Evolutionary conservation across 805 yeast species (phyloP), one percentile per base, ranked within the genome.

Genomic region (Gaillardinia entomophila): DNA sequence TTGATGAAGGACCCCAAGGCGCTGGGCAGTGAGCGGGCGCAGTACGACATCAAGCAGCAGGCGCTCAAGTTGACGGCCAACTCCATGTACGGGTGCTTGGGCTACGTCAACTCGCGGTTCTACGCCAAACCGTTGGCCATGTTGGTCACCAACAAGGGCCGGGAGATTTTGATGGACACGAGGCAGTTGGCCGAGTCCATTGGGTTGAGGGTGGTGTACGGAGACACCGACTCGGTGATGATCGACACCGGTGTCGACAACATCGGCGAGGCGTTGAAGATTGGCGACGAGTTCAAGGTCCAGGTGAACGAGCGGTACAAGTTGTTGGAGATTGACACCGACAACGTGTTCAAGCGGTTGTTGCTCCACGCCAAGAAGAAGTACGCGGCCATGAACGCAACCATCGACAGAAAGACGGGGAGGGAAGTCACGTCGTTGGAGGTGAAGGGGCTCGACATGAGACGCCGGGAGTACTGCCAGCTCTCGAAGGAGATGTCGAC

Each of bases 181-280:
- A 76, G 95, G 55, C 94, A 84, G 49, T 67, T 92, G 39, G 98
- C 97, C 0, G 97, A 90, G 55, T 72, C 80, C 35, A 68, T 83
- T 48, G 82, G 82, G 0, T 68, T 92, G 37, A 68, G 86, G 34
- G 97, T 94, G 30, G 86, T 92, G 11, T 92, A 92, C 52, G 98
- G 98, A 69, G 98, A 92, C 64, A 92, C 98, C 0, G 98, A 92
- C 67, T 92, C 98, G 23, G 97, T 92, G 33, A 92, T 92, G 98
- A 87, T 92, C 54, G 94, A 90, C 57, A 87, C 97, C 3, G 88
- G 88, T 18, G 79, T 77, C 28, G 75, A 71, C 35, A 70, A 62
- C 20, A 82, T 73, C 55, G 57, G 62, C 16, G 95, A 85, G 28
- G 96, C 97, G 0, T 57, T 85, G 27, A 71, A 71, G 46, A 80